These are phyloP conservation scores for Fusarium tuaranense DNA, from an alignment of 2,329 filamentous ascomycete genomes.

Conservation along the genomic window DNA sequence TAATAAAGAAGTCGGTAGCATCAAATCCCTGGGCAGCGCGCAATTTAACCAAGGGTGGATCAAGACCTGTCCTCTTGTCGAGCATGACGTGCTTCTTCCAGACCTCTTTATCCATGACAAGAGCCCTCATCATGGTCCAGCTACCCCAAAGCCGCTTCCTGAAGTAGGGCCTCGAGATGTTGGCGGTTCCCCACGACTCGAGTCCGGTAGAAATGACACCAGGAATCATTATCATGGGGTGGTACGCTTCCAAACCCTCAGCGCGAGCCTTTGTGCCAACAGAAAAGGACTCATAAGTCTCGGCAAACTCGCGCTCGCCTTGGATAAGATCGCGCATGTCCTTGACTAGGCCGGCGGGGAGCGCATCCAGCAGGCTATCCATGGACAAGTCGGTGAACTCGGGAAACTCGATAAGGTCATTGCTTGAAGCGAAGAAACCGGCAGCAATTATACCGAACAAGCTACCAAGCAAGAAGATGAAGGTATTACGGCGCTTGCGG, in stretches of 20 bases:
- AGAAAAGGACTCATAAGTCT: slow-evolving; percentile 93
- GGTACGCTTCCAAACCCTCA: slow-evolving; percentile 83
- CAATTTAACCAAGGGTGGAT: slow-evolving; percentile 90
- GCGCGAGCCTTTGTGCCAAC: slow-evolving; percentile 85
- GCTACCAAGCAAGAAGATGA: slow-evolving; percentile 89
- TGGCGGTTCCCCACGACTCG: slow-evolving; percentile 95
- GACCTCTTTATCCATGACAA: slow-evolving; percentile 90
- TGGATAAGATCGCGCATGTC: slow-evolving; percentile 90
- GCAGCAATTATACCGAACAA: slow-evolving; percentile 91
- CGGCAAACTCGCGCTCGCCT: slow-evolving; percentile 83
- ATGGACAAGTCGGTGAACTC: slow-evolving; percentile 80
- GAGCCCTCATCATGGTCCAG: slow-evolving; percentile 98
- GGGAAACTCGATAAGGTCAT: slow-evolving; percentile 87
- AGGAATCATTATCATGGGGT: slow-evolving; percentile 96
- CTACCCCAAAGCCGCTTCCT: slow-evolving; percentile 95
- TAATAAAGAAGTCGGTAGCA: slow-evolving; percentile 94
- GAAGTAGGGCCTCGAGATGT: slow-evolving; percentile 89
- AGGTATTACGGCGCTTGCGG: slow-evolving; percentile 79
- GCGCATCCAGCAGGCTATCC: slow-evolving; percentile 86
- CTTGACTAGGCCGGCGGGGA: slow-evolving; percentile 86
- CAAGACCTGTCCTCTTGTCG: slow-evolving; percentile 89
- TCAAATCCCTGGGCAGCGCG: slow-evolving; percentile 96
- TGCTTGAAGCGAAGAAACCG: slow-evolving; percentile 88
- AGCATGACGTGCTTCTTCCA: slow-evolving; percentile 99
- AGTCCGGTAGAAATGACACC: slow-evolving; percentile 97